These are phyloP conservation scores for Wickerhamiella allomyrinae DNA, from an alignment of 805 yeast genomes.

Conservation along the genomic window DNA sequence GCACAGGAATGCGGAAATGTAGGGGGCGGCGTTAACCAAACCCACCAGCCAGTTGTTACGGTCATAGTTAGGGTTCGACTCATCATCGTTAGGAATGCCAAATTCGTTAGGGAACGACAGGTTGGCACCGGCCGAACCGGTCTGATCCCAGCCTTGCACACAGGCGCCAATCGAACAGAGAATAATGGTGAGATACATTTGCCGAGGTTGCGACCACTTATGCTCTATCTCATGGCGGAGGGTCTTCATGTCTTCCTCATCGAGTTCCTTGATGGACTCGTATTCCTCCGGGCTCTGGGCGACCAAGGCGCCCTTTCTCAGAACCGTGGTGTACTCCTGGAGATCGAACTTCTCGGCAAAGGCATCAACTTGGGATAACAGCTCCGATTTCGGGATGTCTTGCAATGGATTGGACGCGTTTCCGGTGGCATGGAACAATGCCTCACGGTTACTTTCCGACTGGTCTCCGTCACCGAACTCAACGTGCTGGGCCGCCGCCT, in stretches of 20 bases:
- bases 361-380: slow-evolving; percentile 16
- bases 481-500: slow-evolving; percentile 2
- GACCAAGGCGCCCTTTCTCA: slow-evolving; percentile 35
- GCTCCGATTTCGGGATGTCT: slow-evolving; percentile 14
- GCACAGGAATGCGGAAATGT: slow-evolving; percentile 32
- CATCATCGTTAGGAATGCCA: slow-evolving; percentile 22
- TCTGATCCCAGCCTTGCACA: slow-evolving; percentile 61
- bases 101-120: slow-evolving; percentile 36
- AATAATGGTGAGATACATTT: slow-evolving; percentile 35
- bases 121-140: slow-evolving; percentile 54
- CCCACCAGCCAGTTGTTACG: slow-evolving; percentile 33
- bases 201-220: slow-evolving; percentile 31
- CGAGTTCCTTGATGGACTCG: slow-evolving; percentile 14
- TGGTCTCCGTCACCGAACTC: slow-evolving; percentile 1
- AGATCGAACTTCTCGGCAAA: slow-evolving; percentile 16
- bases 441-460: not conserved
- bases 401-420: slow-evolving; percentile 17
- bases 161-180: slow-evolving; percentile 53
- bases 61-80: slow-evolving; percentile 13
- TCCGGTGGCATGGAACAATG: not conserved
- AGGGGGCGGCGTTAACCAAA: slow-evolving; percentile 48
- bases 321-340: slow-evolving; percentile 12
- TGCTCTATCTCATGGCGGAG: slow-evolving; percentile 34
- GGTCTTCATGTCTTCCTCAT: slow-evolving; percentile 20
- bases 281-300: slow-evolving; percentile 31